Percentiles rank a stretch among this genome's conserved stretches.
Conservation (phyloP, 495 filamentous ascomycete species). For the Podospora bellae-mahoneyi region DNA sequence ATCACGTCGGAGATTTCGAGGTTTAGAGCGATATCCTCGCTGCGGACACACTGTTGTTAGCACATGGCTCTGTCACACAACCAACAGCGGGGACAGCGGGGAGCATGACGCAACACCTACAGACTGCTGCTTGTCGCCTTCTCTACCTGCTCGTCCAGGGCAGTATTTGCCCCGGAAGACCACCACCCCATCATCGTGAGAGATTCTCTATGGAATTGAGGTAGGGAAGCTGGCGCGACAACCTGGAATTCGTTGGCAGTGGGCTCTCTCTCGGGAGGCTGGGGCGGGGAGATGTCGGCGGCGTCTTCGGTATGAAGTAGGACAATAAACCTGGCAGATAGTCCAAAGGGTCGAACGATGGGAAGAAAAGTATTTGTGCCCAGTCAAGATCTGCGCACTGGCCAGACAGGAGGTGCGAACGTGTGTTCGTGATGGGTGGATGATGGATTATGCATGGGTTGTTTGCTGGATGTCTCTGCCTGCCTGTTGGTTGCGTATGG, state of each 20-base stretch:
- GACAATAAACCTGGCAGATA: neutral
- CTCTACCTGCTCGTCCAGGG: constrained; percentile 94
- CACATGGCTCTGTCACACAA: neutral
- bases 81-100: constrained; percentile 3
- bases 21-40: constrained; percentile 94
- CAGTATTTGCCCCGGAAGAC: constrained; percentile 68
- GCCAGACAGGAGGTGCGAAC: neutral
- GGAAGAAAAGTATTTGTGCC: neutral
- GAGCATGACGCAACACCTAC: constrained; percentile 45
- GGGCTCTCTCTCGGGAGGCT: neutral
- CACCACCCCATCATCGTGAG: constrained; percentile 83
- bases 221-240: neutral
- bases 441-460: constrained; percentile 6
- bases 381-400: neutral
- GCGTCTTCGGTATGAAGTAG: neutral
- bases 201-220: neutral
- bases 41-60: constrained; percentile 35
- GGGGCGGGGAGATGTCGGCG: neutral
- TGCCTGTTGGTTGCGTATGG: constrained; percentile 31
- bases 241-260: neutral
- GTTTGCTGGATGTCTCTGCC: constrained; percentile 17
- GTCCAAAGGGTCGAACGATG: neutral
- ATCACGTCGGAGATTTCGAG: constrained; percentile 96
- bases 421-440: constrained; percentile 15
- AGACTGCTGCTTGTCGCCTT: constrained; percentile 89